Percentiles rank a stretch among this genome's conserved stretches.
phyloP scores from a whole-genome alignment of 2,329 filamentous ascomycete genomes.

The Aspergillus vadensis region DNA sequence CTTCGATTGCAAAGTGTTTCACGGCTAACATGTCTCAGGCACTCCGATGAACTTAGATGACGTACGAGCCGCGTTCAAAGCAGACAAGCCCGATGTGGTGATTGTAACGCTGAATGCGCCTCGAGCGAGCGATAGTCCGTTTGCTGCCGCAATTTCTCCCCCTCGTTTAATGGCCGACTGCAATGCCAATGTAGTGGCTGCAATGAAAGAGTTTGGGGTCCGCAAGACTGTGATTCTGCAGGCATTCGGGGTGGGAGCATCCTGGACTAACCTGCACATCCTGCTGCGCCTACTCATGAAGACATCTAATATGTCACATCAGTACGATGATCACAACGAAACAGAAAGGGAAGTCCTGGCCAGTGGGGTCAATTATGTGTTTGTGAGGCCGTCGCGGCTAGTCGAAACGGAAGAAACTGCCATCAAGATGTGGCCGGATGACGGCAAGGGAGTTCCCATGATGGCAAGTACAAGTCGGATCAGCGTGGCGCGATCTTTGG shows the following conservation, averaged over 20 bases:
- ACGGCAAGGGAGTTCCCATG: constrained; percentile 47
- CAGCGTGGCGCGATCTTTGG: constrained; percentile 52
- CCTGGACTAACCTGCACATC: constrained; percentile 46
- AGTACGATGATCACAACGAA: constrained; percentile 52
- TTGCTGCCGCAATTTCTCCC: constrained; percentile 48
- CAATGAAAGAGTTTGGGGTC: constrained; percentile 42
- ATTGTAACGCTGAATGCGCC: constrained; percentile 54
- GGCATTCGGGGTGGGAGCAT: constrained; percentile 53
- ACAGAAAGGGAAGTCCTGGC: constrained; percentile 48
- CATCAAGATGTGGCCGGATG: constrained; percentile 46
- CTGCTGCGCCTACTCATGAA: constrained; percentile 49
- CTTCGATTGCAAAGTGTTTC: not conserved
- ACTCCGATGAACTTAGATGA: constrained; percentile 26
- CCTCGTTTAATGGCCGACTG: constrained; percentile 52
- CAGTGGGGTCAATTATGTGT: constrained; percentile 42
- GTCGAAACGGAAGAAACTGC: constrained; percentile 40
- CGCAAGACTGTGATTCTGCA: constrained; percentile 54
- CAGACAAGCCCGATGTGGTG: constrained; percentile 38
- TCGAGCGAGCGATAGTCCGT: constrained; percentile 51
- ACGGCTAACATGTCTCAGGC: constrained; percentile 13
- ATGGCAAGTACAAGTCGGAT: constrained; percentile 40
- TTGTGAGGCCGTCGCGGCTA: constrained; percentile 51
- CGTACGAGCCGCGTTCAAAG: constrained; percentile 21
- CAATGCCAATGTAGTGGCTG: constrained; percentile 39
- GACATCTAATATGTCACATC: constrained; percentile 50